These are phyloP conservation scores for Cicer pinnatifidum DNA, from an alignment of 306 rosid genomes.

Conservation along the genomic window DNA sequence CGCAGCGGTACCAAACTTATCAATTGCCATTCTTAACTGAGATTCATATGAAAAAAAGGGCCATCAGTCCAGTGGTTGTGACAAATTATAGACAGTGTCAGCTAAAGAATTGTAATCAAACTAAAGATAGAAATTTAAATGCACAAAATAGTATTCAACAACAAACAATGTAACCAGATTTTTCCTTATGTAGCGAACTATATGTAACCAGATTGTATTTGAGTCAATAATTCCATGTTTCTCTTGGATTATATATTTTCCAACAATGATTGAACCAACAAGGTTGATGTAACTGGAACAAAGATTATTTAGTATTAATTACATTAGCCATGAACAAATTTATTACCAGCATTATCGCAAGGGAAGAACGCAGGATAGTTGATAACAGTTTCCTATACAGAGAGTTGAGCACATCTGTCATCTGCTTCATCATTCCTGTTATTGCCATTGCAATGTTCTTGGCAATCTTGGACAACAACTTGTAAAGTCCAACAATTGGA, in stretches of 20 bases:
- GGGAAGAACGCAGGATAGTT: conserved; percentile 67
- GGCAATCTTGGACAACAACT: conserved; percentile 52
- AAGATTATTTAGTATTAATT: conserved; percentile 30
- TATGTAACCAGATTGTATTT: conserved; percentile 5
- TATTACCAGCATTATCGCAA: conserved; percentile 70
- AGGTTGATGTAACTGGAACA: conserved; percentile 23
- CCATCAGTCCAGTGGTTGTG: conserved; percentile 42
- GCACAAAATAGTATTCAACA: conserved; percentile 12
- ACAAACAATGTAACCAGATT: conserved; percentile 27
- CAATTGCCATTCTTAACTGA: conserved; percentile 76
- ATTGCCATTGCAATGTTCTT: conserved; percentile 55
- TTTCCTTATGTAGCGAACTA: conserved; percentile 1
- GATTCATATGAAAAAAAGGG: conserved; percentile 36
- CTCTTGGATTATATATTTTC: conserved; percentile 18
- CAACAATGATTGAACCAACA: conserved; percentile 28
- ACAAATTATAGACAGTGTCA: not conserved
- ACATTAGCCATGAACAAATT: conserved; percentile 40
- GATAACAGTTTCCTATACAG: conserved; percentile 65
- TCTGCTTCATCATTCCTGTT: conserved; percentile 56
- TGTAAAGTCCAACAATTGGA: conserved; percentile 57
- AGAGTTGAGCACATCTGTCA: conserved; percentile 54
- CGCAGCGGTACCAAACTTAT: conserved; percentile 74
- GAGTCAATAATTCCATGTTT: conserved; percentile 22
- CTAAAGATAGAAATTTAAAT: conserved; percentile 30
- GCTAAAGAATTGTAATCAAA: conserved; percentile 32